Conservation (phyloP, 495 filamentous ascomycete genomes). For the Lasiosphaeris hirsuta region DNA sequence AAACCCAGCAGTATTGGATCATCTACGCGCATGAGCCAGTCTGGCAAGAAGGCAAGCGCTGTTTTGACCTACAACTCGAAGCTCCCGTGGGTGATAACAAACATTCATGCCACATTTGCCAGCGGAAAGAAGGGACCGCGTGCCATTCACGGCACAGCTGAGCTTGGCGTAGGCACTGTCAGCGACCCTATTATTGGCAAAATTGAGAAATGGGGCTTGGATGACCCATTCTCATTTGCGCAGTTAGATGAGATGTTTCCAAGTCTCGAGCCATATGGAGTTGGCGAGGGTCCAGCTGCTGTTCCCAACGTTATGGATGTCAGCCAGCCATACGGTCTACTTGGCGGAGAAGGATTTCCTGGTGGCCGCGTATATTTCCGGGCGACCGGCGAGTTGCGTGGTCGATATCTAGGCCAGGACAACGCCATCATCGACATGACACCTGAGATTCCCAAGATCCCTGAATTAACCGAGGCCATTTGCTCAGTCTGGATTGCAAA, state of each 20-base stretch:
- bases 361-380: slow-evolving; percentile 76
- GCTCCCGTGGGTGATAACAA: slow-evolving; percentile 67
- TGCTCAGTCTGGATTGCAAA: slow-evolving; percentile 93
- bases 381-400: slow-evolving; percentile 68
- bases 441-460: slow-evolving; percentile 70
- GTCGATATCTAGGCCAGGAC: slow-evolving; percentile 63
- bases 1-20: slow-evolving; percentile 49
- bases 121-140: slow-evolving; percentile 66
- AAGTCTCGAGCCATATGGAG: slow-evolving; percentile 69
- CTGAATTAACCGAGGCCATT: slow-evolving; percentile 57
- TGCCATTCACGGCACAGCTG: slow-evolving; percentile 77
- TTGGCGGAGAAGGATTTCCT: slow-evolving; percentile 81
- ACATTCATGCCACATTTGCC: slow-evolving; percentile 70
- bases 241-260: slow-evolving; percentile 75
- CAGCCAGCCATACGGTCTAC: slow-evolving; percentile 77
- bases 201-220: slow-evolving; percentile 79
- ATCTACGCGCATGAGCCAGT: slow-evolving; percentile 43
- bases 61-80: slow-evolving; percentile 78
- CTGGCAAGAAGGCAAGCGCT: slow-evolving; percentile 52
- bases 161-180: slow-evolving; percentile 65
- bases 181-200: slow-evolving; percentile 76
- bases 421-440: slow-evolving; percentile 43
- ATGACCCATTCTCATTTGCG: slow-evolving; percentile 66
- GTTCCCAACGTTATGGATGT: slow-evolving; percentile 85
- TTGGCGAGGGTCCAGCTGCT: slow-evolving; percentile 70